These are phyloP conservation scores for Gloeopeniophorella convolvens DNA, from an alignment of 768 basidiomycete genomes.

Conservation along the genomic window DNA sequence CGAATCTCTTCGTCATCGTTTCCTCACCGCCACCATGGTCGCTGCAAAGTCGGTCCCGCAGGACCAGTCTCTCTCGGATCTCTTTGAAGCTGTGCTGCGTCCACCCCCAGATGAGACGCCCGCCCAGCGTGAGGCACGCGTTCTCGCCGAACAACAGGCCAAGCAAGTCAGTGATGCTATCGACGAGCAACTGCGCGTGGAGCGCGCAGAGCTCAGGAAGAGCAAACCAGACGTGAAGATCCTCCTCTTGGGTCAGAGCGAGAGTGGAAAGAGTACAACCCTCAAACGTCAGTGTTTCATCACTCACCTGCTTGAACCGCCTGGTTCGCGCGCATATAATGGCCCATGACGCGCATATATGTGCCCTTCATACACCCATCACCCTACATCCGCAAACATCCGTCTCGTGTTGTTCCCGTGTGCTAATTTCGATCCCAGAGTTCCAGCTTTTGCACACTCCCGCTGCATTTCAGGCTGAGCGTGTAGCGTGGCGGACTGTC, in stretches of 20 bases:
- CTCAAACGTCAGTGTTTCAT: conserved; percentile 68
- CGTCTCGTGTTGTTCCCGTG: no score
- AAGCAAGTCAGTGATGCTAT: conserved; percentile 70
- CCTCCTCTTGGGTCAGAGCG: conserved; percentile 79
- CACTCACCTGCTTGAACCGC: background rate
- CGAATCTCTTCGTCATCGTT: background rate
- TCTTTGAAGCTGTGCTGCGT: conserved; percentile 56
- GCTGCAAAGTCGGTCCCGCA: conserved; percentile 9
- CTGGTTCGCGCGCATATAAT: background rate
- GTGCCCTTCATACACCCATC: background rate
- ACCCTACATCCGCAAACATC: background rate
- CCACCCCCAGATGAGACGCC: conserved; percentile 71
- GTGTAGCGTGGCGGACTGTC: conserved; percentile 81
- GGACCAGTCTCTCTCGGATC: conserved; percentile 51
- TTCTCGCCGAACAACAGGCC: conserved; percentile 64
- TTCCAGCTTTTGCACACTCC: conserved; percentile 79
- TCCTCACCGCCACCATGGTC: conserved; percentile 10
- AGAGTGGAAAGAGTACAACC: conserved; percentile 85
- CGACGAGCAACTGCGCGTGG: conserved; percentile 69
- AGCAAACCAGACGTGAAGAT: conserved; percentile 63
- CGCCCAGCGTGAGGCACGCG: conserved; percentile 55
- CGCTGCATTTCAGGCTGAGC: conserved; percentile 68
- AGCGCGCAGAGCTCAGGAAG: conserved; percentile 54
- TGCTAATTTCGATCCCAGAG: conserved; percentile 40
- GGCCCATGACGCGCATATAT: background rate